Base-by-base conservation (phyloP, 139 green algal species). In the Micractinium conductrix region DNA sequence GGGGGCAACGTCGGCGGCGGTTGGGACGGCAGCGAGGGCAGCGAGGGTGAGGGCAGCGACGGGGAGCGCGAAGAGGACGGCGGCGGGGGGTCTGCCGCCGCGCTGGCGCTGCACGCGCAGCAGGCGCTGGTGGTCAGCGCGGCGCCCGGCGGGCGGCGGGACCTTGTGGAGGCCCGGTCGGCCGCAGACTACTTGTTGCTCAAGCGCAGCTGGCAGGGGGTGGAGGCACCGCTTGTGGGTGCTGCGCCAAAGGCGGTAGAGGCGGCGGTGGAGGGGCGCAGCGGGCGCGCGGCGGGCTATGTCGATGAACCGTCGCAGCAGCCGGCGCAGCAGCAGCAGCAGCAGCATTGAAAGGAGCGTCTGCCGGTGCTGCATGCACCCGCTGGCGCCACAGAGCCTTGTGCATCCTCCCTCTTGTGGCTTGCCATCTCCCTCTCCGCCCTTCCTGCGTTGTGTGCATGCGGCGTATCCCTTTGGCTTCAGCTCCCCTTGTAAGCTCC, bases 161-260 rank as follows among this genome's bases (percentile, higher is more conserved):
- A 90, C 37, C 71, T 89, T 73, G 78, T 93, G 55, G 50, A 82
- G 70, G 85, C 89, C 9, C 75, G 71, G 4, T 89, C 86, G 37
- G 94, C 91, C 1, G 94, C 93, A 1, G 89, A 96, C 83, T 98
- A 93, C 75, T 78, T 97, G 71, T 35, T 74, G n/a, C 62, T 89
- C 30, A 88, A 88, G 48, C 82, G 95, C n/a, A 93, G 50, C 30
- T 98, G 91, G 83, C 89, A 86, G 81, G 95, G 95, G 0, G 81
- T 98, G 79, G 95, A 97, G 82, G 90, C 94, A 16, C 93, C 93
- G 4, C 70, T 91, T 7, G 89, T 87, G 19, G 94, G 93, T 16
- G 86, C 79, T 33, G 71, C 65, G 1, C 42, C 78, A 0, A 83
- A 86, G 79, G 58, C 71, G 7, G 83, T 78, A 30, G 67, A 69